Conservation (phyloP, 164 flowering plant species). For the Cinnamomum micranthum region DNA sequence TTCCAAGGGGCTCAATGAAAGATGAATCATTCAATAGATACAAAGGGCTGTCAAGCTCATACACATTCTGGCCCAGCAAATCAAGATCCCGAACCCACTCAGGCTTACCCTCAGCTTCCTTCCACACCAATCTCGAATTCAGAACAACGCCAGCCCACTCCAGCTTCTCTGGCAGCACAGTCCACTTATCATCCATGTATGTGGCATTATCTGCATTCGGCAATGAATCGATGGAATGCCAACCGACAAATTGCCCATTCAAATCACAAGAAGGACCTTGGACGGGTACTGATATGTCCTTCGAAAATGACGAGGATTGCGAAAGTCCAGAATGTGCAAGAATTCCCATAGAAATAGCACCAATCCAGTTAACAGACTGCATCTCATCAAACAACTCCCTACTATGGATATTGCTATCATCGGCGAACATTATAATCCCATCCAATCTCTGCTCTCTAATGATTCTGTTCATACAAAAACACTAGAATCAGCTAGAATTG, state of each 20-base stretch:
- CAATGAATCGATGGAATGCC: conserved; percentile 74
- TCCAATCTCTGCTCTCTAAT: conserved; percentile 74
- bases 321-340: conserved; percentile 54
- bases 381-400: conserved; percentile 95
- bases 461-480: conserved; percentile 38
- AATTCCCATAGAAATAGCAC: conserved; percentile 90
- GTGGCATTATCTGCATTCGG: conserved; percentile 55
- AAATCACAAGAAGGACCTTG: conserved; percentile 96
- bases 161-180: conserved; percentile 75
- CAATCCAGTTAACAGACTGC: conserved; percentile 79
- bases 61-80: conserved; percentile 28
- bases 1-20: conserved; percentile 86
- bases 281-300: conserved; percentile 50
- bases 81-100: conserved; percentile 76
- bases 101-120: conserved; percentile 63
- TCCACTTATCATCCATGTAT: conserved; percentile 61
- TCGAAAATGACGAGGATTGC: conserved; percentile 7
- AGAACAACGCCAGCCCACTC: conserved; percentile 97
- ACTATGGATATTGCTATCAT: conserved; percentile 94
- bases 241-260: conserved; percentile 68
- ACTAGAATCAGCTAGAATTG: too few species aligned
- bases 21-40: conserved; percentile 67
- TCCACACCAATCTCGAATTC: conserved; percentile 88
- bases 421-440: conserved; percentile 91
- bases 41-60: conserved; percentile 66